Base-by-base conservation (phyloP, 306 rosid species). In the Prunus padus region DNA sequence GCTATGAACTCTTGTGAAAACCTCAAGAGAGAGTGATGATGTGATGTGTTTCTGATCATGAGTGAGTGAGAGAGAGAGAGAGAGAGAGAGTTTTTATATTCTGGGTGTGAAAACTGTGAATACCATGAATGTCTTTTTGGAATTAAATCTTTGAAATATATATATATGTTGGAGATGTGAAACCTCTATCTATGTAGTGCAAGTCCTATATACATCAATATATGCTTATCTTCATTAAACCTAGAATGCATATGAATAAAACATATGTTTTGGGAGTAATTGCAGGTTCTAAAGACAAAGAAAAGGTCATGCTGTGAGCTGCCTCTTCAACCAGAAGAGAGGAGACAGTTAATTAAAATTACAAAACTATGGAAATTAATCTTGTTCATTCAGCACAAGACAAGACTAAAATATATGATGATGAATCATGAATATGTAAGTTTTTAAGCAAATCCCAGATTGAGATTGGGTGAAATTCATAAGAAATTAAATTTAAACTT, bases 11-110 rank as follows among this genome's bases (percentile, higher is more conserved):
- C 51, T 31, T 71, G 75, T 33, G 75, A 51, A 31, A 20, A 33
- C 20, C 20, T 67, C 15, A 10, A 44, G 18, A 55, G 33, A 13
- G 45, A 67, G 79, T 25, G 65, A 52, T 63, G 70, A 26, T 31
- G 44, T 71, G 49, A 56, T 72, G 66, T 37, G 73, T 69, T 69
- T 69, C 73, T 69, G 20, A 37, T 37, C 9, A 9, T 30, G 61
- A 30, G 51, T 63, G 62, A 13, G 59, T 2, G 59, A 3, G 56
- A 3, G 19, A 49, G 52, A 51, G 57, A 3, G 26, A 9, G 61
- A 2, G 59, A 54, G 59, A 52, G 60, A 20, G 59, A 47, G 19
- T 50, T 31, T 8, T 64, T 28, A 49, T 28, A n/a, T 74, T 30
- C 30, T 70, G 13, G 15, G 15, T 56, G 15, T 56, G 62, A 22